Conservation (phyloP, 192 early-diverging fungal species). For the Thoreauomyces humboldtii region DNA sequence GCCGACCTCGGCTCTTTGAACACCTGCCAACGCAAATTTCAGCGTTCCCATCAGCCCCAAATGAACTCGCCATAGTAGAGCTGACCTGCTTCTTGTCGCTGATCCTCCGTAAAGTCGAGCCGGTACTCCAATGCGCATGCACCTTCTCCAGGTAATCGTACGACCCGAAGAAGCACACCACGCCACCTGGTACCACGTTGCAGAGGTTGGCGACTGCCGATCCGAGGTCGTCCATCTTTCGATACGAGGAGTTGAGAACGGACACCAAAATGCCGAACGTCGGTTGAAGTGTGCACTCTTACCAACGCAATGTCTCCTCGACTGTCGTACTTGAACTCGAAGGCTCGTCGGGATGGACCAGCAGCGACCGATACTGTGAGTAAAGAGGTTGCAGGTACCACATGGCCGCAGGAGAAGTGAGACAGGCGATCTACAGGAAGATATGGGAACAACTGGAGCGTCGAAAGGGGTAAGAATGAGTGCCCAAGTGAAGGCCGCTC, state of each 20-base stretch:
- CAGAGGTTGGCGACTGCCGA: constrained; percentile 67
- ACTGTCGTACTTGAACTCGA: constrained; percentile 71
- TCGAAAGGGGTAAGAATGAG: no score
- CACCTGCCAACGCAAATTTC: constrained; percentile 42
- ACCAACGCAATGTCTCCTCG: constrained; percentile 50
- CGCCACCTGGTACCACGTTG: constrained; percentile 74
- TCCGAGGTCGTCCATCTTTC: constrained; percentile 71
- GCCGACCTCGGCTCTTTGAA: constrained; percentile 69
- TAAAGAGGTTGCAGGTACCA: constrained; percentile 77
- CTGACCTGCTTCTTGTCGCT: constrained; percentile 57
- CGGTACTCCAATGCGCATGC: constrained; percentile 48
- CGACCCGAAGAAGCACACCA: constrained; percentile 87
- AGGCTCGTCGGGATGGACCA: constrained; percentile 59
- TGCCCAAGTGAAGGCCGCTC: no score
- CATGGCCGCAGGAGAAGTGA: constrained; percentile 80
- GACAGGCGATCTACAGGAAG: constrained; percentile 46
- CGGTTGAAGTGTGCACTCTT: background rate
- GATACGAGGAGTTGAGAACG: no score
- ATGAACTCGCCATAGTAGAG: no score
- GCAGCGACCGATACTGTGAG: constrained; percentile 59
- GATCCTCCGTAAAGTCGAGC: constrained; percentile 49
- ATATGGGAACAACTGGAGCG: constrained; percentile 52
- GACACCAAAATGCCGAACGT: no score
- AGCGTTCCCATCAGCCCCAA: no score
- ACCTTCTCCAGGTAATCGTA: constrained; percentile 73